A percentile compares a stretch with the other conserved stretches of the same genome.
phyloP scores from a whole-genome alignment of 179 eudicot genomes.

The Spergularia azorica region DNA sequence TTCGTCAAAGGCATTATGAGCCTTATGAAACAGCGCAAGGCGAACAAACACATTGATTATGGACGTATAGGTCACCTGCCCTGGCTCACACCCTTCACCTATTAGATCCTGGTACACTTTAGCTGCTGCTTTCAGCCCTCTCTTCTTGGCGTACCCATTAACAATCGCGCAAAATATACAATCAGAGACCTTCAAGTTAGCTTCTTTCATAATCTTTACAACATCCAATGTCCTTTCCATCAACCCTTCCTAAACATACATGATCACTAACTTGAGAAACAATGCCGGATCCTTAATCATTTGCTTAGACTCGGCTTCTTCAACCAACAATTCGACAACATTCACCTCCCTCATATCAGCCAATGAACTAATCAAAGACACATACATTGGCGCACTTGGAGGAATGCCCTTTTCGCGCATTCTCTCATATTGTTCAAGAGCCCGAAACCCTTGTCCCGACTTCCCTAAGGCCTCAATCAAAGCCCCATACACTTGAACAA shows the following conservation, averaged over 20 bases:
- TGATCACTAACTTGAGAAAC: constrained; percentile 65
- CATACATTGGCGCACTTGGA: constrained; percentile 47
- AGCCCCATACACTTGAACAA: constrained; percentile 44
- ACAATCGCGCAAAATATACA: constrained; percentile 83
- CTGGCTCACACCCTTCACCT: constrained; percentile 58
- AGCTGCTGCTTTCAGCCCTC: constrained; percentile 55
- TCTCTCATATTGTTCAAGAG: constrained; percentile 60
- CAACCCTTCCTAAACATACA: constrained; percentile 63
- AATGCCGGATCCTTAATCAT: constrained; percentile 81
- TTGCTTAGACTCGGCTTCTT: constrained; percentile 57
- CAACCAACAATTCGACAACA: constrained; percentile 53
- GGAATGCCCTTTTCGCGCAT: constrained; percentile 56
- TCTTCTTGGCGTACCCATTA: constrained; percentile 71
- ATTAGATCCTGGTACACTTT: constrained; percentile 57
- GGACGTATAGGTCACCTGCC: constrained; percentile 90
- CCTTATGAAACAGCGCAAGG: constrained; percentile 55
- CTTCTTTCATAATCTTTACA: constrained; percentile 54
- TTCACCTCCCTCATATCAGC: constrained; percentile 44
- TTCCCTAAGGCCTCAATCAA: constrained; percentile 65
- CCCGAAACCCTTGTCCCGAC: constrained; percentile 48
- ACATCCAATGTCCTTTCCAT: constrained; percentile 65
- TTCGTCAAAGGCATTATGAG: constrained; percentile 54
- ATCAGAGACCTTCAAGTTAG: constrained; percentile 64
- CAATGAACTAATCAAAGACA: constrained; percentile 63
- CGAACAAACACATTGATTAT: constrained; percentile 55